Evolutionary conservation across 2,329 filamentous ascomycete species (phyloP), one percentile per base, ranked within the genome.

Genomic region (Sporothrix curviconia): DNA sequence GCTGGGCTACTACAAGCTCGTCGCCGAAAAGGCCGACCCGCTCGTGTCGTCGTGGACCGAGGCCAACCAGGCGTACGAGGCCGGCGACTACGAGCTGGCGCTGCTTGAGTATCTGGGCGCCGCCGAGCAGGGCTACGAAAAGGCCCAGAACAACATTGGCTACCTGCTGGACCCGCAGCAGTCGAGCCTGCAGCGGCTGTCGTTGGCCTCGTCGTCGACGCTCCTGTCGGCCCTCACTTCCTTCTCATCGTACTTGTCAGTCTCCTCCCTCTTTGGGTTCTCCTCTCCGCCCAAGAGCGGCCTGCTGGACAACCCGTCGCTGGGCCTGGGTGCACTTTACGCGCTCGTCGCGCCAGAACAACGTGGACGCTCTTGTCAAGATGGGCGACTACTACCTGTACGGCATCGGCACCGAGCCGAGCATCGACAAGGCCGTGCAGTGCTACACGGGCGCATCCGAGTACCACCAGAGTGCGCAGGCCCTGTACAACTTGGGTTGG

Each of bases 321-420:
- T 96, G 3, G 91, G 91, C 1, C 78, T 99, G 51, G n/a, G 86
- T 95, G 36, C 94, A 96, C 73, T 99, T 92, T 90, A 96, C 92
- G 0, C 85, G 94, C 36, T 96, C 92, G 9, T 91, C 94, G 2
- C 89, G 90, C 63, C 95, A 99, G 69, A 82, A 86, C 47, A 99
- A 99, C 64, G 87, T 95, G 46, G 94, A 99, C 72, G 89, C 92
- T 0, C 79, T 96, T 61, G 89, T 99, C 63, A 99, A 99, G 74
- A 96, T 97, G 88, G 94, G 94, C 39, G 95, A 99, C 72, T 97
- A 97, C 72, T 97, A 99, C 70, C 84, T 95, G 32, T 74, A 83
- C 57, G 94, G 94, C 7, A 81, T 92, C 24, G 92, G 92, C 3
- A 82, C 87, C 0, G 75, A 82, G 7, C 66, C 76, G 0, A 88